phyloP scores from a whole-genome alignment of 345 rosid genomes.

The Lepidium didymum region DNA sequence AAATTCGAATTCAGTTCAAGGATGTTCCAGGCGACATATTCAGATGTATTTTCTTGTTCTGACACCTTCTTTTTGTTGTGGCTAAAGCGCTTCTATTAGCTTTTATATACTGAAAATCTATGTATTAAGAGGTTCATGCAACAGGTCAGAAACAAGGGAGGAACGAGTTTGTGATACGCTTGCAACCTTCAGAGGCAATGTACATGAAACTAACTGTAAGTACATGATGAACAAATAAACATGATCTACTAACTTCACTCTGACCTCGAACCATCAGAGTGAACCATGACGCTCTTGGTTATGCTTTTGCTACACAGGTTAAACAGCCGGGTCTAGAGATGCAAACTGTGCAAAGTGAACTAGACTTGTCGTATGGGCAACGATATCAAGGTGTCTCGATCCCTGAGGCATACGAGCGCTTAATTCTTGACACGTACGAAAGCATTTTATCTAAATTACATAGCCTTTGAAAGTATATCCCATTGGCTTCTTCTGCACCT shows the following conservation, averaged over 20 bases:
- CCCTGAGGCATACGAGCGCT: constrained; percentile 94
- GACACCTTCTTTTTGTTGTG: neutral
- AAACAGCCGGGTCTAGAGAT: constrained; percentile 95
- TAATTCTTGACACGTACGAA: constrained; percentile 87
- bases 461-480: neutral
- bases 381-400: constrained; percentile 74
- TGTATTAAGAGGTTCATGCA: neutral
- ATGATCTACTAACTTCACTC: neutral
- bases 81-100: neutral
- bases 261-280: neutral
- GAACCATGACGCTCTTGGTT: constrained; percentile 6
- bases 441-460: neutral
- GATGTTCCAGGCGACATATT: constrained; percentile 96
- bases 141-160: constrained; percentile 87
- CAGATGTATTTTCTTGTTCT: constrained; percentile 39
- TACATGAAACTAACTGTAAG: constrained; percentile 96
- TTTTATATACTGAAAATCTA: neutral
- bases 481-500: neutral
- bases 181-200: constrained; percentile 93
- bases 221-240: neutral
- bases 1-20: constrained; percentile 89
- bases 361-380: constrained; percentile 90
- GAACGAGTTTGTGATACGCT: constrained; percentile 92
- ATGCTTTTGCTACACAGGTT: constrained; percentile 49
- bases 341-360: constrained; percentile 88